Evolutionary conservation across 2,329 filamentous ascomycete genomes (phyloP).

Genomic region (Chaetomium olivaceum): DNA sequence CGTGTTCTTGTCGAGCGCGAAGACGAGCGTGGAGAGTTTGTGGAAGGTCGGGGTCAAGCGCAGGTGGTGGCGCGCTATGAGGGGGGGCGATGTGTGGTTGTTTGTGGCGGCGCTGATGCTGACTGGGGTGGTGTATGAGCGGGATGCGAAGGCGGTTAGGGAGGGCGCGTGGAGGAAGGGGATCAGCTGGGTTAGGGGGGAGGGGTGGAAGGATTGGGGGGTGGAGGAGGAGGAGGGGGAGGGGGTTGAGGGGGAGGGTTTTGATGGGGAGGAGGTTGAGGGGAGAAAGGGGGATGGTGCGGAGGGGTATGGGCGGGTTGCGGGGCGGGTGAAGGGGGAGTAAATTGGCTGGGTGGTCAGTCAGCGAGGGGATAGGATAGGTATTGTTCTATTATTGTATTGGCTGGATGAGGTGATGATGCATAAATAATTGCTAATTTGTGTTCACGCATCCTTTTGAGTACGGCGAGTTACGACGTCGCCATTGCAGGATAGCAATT

Average conservation of each 20-base stretch:
- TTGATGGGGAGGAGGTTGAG: constrained; percentile 21
- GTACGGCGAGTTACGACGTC: no score
- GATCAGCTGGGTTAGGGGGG: constrained; percentile 71
- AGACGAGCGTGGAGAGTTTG: constrained; percentile 75
- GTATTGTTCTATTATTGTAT: neutral
- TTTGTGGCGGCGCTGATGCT: constrained; percentile 78
- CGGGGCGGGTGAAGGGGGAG: constrained; percentile 26
- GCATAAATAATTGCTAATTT: constrained; percentile 2
- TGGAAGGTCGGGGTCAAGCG: constrained; percentile 96
- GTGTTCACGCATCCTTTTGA: neutral
- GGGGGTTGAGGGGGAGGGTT: no score
- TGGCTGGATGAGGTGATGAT: constrained; percentile 7
- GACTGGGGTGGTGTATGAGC: constrained; percentile 76
- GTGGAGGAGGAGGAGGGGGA: constrained; percentile 46
- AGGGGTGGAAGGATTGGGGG: constrained; percentile 72
- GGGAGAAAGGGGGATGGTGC: constrained; percentile 27
- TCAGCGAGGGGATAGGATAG: no score
- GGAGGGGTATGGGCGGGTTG: constrained; percentile 7
- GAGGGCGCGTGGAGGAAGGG: constrained; percentile 69
- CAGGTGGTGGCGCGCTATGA: constrained; percentile 81
- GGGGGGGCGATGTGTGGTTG: constrained; percentile 79
- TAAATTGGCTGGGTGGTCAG: neutral
- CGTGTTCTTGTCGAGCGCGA: constrained; percentile 76
- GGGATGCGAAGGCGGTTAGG: constrained; percentile 65
- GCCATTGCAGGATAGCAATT: no score